Conservation (phyloP, 2,329 filamentous ascomycete genomes). For the Aciculosporium take region DNA sequence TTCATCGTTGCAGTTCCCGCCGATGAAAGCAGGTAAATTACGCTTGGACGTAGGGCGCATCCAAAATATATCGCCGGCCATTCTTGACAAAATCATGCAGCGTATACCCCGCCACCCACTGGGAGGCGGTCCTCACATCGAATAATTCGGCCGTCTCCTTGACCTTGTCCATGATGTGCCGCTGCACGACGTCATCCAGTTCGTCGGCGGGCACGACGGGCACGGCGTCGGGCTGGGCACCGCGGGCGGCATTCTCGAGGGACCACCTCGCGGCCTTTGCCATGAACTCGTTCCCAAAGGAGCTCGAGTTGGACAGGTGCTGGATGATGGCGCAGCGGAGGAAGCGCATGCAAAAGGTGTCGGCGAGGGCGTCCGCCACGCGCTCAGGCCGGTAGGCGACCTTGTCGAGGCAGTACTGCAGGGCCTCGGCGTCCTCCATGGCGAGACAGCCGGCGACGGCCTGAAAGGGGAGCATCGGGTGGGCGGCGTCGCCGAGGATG, state of each 20-base stretch:
- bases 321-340: background rate
- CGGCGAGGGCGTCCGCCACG: background rate
- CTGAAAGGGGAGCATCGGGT: slow-evolving; percentile 1
- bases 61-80: background rate
- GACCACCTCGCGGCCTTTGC: background rate
- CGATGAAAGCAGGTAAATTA: no score
- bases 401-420: background rate
- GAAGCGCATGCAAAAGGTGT: slow-evolving; percentile 1
- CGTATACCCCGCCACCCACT: background rate
- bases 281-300: slow-evolving; percentile 2
- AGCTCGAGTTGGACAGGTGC: background rate
- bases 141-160: background rate
- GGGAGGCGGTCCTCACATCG: background rate
- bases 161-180: background rate
- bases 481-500: slow-evolving; percentile 1
- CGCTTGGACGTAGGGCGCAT: slow-evolving; percentile 17
- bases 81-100: background rate
- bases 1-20: no score
- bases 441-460: slow-evolving; percentile 1
- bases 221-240: background rate
- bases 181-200: background rate
- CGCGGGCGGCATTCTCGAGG: background rate
- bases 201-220: background rate
- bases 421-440: slow-evolving; percentile 2
- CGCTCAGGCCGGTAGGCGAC: background rate